phyloP scores from a whole-genome alignment of 2,329 filamentous ascomycete genomes.

The Paramyrothecium sp. region DNA sequence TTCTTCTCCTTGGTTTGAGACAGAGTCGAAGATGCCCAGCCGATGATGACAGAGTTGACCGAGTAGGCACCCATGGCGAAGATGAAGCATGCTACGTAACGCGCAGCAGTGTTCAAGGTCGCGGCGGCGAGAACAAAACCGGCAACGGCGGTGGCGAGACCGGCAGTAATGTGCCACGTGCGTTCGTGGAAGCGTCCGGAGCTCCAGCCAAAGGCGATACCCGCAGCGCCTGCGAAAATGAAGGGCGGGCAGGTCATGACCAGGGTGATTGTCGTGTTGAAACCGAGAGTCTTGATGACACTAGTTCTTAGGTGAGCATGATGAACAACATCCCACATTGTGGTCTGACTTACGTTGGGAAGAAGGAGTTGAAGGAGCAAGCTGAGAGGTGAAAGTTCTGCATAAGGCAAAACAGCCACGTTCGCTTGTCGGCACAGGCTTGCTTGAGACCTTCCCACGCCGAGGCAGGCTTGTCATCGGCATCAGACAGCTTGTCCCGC shows the following conservation, averaged over 20 bases:
- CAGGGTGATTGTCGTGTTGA: conserved; percentile 47
- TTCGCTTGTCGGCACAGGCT: conserved; percentile 46
- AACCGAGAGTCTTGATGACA: conserved; percentile 48
- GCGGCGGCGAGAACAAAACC: conserved; percentile 39
- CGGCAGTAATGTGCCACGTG: conserved; percentile 47
- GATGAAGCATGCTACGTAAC: conserved; percentile 41
- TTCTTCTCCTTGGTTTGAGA: conserved; percentile 50
- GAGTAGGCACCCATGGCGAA: conserved; percentile 40
- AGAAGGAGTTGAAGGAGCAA: conserved; percentile 45
- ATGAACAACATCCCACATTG: fast-evolving
- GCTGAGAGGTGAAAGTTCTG: conserved; percentile 55
- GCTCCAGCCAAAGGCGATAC: conserved; percentile 46
- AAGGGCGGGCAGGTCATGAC: conserved; percentile 53
- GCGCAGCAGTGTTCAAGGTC: conserved; percentile 34
- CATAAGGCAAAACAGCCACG: conserved; percentile 54
- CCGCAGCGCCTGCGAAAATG: conserved; percentile 44
- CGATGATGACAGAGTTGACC: conserved; percentile 45
- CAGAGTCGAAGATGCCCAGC: conserved; percentile 42
- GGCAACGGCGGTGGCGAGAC: conserved; percentile 36
- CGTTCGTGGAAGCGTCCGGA: conserved; percentile 47
- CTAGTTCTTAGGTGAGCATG: conserved; percentile 8
- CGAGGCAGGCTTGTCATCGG: conserved; percentile 32
- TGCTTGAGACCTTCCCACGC: conserved; percentile 47
- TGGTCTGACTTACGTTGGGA: conserved; percentile 27
- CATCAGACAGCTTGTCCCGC: conserved; percentile 48